A percentile compares a stretch with the other conserved stretches of the same genome.
Evolutionary conservation across 176 grass and related monocot genomes (phyloP).

Genomic region (Saccharum officinarum): DNA sequence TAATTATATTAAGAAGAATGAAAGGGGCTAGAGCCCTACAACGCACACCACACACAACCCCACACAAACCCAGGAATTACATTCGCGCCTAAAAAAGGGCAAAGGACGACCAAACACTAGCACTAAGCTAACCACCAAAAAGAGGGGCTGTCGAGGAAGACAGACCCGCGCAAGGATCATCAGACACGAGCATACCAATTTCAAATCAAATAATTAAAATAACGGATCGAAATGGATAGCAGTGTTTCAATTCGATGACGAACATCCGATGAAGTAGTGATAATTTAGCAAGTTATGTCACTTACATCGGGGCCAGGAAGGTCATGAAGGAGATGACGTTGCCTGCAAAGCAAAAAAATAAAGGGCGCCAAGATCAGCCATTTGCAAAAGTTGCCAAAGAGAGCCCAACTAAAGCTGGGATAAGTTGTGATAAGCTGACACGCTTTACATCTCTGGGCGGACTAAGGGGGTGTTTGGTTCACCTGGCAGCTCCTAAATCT

Average conservation of each 20-base stretch:
- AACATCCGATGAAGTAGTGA: background rate
- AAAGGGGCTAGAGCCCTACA: too few species aligned
- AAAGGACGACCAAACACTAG: too few species aligned
- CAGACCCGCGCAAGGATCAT: too few species aligned
- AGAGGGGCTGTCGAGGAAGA: too few species aligned
- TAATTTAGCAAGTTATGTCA: background rate
- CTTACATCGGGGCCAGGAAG: slow-evolving; percentile 78
- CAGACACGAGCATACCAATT: background rate
- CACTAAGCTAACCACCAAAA: too few species aligned
- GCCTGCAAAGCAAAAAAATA: slow-evolving; percentile 40
- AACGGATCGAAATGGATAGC: background rate
- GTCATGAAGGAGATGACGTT: slow-evolving; percentile 85
- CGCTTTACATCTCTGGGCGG: slow-evolving; percentile 2
- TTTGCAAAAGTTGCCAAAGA: background rate
- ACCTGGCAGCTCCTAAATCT: too few species aligned
- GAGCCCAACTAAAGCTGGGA: background rate
- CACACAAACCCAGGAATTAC: too few species aligned
- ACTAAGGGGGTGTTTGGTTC: background rate
- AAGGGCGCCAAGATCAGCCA: background rate
- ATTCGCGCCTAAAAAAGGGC: too few species aligned
- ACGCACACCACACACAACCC: too few species aligned
- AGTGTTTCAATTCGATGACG: background rate
- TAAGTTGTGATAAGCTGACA: slow-evolving; percentile 7
- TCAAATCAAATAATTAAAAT: background rate
- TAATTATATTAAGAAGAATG: too few species aligned